Evolutionary conservation across 306 rosid genomes (phyloP).

Genomic region (Oxytropis ochrocephala): DNA sequence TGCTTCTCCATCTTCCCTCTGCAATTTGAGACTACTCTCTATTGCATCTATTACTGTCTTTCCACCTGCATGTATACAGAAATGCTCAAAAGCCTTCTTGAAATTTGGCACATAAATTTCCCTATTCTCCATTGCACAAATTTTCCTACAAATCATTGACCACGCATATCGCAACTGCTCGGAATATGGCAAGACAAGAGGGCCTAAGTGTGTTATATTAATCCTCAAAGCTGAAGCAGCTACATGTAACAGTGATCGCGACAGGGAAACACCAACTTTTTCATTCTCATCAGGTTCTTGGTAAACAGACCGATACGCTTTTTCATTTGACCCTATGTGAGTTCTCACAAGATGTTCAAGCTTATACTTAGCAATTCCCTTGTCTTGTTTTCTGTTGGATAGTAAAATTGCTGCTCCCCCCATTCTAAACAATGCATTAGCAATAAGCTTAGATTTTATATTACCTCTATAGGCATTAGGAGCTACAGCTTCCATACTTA

Average conservation of each 20-base stretch:
- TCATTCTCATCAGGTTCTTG: conserved; percentile 47
- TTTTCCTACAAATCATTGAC: conserved; percentile 32
- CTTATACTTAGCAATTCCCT: conserved; percentile 43
- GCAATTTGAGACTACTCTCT: conserved; percentile 43
- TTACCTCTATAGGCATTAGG: conserved; percentile 52
- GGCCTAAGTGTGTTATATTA: conserved; percentile 42
- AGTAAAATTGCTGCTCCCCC: conserved; percentile 66
- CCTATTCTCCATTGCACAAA: conserved; percentile 18
- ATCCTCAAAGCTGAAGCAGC: conserved; percentile 55
- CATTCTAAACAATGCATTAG: conserved; percentile 61
- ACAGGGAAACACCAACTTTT: conserved; percentile 44
- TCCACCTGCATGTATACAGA: conserved; percentile 82
- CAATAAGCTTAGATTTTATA: conserved; percentile 48
- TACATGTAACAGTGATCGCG: conserved; percentile 38
- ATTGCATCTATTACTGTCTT: conserved; percentile 55
- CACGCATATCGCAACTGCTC: conserved; percentile 43
- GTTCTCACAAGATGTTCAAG: conserved; percentile 62
- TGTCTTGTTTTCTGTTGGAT: conserved; percentile 49
- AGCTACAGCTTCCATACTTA: conserved; percentile 59
- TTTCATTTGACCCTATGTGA: conserved; percentile 46
- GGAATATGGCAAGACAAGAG: conserved; percentile 57
- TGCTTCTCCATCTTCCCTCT: conserved; percentile 58
- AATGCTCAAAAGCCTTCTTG: conserved; percentile 55
- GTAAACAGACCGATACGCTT: conserved; percentile 49
- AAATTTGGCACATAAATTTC: conserved; percentile 47